phyloP scores from a whole-genome alignment of 2,329 filamentous ascomycete species.

The Madurella fahalii region DNA sequence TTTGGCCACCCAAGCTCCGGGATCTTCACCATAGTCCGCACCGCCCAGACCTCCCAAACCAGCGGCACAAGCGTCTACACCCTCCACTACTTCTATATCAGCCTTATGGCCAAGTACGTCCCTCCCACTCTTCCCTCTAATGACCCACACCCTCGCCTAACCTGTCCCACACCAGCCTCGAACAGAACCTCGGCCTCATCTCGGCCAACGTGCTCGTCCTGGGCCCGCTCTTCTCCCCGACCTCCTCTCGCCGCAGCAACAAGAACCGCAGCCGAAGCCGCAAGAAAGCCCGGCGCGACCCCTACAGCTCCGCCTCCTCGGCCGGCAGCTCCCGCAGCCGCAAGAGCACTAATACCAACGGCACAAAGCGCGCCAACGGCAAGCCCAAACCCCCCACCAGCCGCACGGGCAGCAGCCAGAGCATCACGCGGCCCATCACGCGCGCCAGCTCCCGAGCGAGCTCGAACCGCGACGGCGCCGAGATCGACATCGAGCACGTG shows the following conservation, averaged over 20 bases:
- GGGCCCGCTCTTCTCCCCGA: constrained; percentile 29
- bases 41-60: constrained; percentile 33
- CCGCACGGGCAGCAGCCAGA: constrained; percentile 20
- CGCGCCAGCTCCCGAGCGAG: constrained; percentile 11
- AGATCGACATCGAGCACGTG: too few species aligned
- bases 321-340: neutral
- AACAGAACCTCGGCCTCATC: constrained; percentile 37
- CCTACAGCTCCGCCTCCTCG: constrained; percentile 7
- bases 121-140: neutral
- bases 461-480: constrained; percentile 3
- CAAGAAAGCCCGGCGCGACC: constrained; percentile 11
- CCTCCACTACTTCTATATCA: constrained; percentile 30
- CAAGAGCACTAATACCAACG: neutral
- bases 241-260: constrained; percentile 11
- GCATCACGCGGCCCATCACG: constrained; percentile 12
- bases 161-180: constrained; percentile 28
- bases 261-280: neutral
- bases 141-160: neutral
- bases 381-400: neutral
- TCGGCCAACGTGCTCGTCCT: constrained; percentile 36
- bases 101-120: constrained; percentile 32
- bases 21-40: constrained; percentile 33
- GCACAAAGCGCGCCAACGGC: neutral
- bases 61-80: constrained; percentile 28
- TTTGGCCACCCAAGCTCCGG: constrained; percentile 25